A percentile compares a stretch with the other conserved stretches of the same genome.
Conservation (phyloP, 306 rosid genomes). For the Pueraria montana region DNA sequence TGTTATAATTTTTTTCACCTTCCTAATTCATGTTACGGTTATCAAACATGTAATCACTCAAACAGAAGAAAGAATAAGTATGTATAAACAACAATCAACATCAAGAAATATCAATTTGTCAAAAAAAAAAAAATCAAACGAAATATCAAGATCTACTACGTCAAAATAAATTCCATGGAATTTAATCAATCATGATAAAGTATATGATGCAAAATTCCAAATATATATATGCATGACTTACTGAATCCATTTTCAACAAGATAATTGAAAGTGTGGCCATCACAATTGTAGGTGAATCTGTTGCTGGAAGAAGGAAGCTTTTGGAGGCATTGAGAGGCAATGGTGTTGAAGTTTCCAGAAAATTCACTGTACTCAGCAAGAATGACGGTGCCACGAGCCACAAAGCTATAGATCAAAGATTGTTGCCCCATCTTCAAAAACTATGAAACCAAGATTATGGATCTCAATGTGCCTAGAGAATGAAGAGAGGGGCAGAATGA, state of each 20-base stretch:
- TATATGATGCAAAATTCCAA: background rate
- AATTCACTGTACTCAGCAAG: slow-evolving; percentile 90
- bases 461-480: slow-evolving; percentile 19
- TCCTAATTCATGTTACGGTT: too few species aligned
- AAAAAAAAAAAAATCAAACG: too few species aligned
- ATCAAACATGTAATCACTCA: slow-evolving; percentile 12
- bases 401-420: slow-evolving; percentile 95
- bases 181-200: background rate
- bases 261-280: slow-evolving; percentile 96
- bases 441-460: slow-evolving; percentile 40
- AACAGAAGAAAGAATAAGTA: too few species aligned
- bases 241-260: slow-evolving; percentile 94
- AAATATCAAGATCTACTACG: slow-evolving; percentile 26
- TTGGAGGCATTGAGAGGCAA: slow-evolving; percentile 95
- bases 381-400: slow-evolving; percentile 86
- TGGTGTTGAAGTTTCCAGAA: slow-evolving; percentile 75
- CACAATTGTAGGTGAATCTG: slow-evolving; percentile 93
- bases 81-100: too few species aligned
- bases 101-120: too few species aligned
- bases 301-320: slow-evolving; percentile 93
- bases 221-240: slow-evolving; percentile 42
- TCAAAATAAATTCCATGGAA: background rate
- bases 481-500: slow-evolving; percentile 39
- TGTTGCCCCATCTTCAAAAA: slow-evolving; percentile 81
- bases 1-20: too few species aligned